Evolutionary conservation across 306 rosid genomes (phyloP).

Genomic region (Medicago lupulina): DNA sequence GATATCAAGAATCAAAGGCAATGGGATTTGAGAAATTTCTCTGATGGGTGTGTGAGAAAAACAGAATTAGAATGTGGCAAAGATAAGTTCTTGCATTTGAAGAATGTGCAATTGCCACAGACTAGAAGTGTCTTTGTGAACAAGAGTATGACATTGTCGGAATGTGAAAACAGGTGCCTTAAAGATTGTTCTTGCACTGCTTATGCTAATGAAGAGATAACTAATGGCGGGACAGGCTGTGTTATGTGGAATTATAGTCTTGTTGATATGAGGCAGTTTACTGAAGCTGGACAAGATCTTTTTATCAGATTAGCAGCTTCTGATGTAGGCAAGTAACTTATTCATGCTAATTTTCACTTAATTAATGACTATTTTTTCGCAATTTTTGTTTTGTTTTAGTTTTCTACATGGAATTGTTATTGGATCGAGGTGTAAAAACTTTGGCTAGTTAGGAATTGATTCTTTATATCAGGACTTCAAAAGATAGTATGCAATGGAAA

Average conservation of each 20-base stretch:
- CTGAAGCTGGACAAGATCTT: conserved; percentile 41
- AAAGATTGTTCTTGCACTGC: conserved; percentile 57
- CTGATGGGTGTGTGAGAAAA: conserved; percentile 40
- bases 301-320: conserved; percentile 61
- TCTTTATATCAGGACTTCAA: neutral
- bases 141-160: conserved; percentile 38
- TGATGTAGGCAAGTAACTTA: conserved; percentile 52
- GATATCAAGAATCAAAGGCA: conserved; percentile 40
- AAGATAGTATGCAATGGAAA: too few relatives aligned
- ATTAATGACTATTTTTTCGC: neutral
- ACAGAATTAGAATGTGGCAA: conserved; percentile 22
- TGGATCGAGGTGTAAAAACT: neutral
- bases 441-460: neutral
- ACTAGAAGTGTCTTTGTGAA: conserved; percentile 31
- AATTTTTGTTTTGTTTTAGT: neutral
- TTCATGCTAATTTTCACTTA: neutral
- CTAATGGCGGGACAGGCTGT: conserved; percentile 48
- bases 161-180: conserved; percentile 45
- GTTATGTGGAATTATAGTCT: conserved; percentile 51
- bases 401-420: neutral
- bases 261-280: conserved; percentile 42
- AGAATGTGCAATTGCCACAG: conserved; percentile 32
- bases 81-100: conserved; percentile 22
- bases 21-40: conserved; percentile 60
- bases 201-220: conserved; percentile 47